Evolutionary conservation across 257 asterid genomes (phyloP).

Genomic region (Solanum chiquidenum): DNA sequence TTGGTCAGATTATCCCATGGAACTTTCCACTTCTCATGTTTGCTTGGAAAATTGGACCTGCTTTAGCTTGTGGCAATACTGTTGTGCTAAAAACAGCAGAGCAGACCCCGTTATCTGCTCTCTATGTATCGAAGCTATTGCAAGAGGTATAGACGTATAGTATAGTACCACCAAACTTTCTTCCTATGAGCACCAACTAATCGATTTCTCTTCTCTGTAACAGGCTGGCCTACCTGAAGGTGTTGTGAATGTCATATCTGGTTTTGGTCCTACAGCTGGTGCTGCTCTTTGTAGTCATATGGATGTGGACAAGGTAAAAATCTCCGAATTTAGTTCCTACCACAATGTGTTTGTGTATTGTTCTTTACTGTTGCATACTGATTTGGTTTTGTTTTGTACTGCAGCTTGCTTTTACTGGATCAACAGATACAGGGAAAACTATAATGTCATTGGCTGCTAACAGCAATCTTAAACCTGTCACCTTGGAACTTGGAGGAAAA

Average conservation of each 20-base stretch:
- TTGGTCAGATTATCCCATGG: not conserved
- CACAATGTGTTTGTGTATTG: not conserved
- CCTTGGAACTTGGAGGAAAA: conserved; percentile 98
- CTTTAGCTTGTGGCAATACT: conserved; percentile 80
- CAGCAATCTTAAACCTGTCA: conserved; percentile 92
- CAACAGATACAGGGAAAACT: conserved; percentile 75
- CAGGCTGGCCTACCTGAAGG: conserved; percentile 98
- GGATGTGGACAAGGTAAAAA: conserved; percentile 92
- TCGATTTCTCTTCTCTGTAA: not conserved
- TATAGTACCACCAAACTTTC: conserved; percentile 19
- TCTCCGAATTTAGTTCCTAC: not conserved
- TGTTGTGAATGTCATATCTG: conserved; percentile 77
- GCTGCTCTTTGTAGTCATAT: conserved; percentile 90
- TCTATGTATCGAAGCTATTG: conserved; percentile 59
- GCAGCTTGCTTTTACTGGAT: conserved; percentile 96
- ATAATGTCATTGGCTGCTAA: conserved; percentile 60
- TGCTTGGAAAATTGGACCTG: conserved; percentile 88
- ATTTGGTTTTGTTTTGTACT: not conserved
- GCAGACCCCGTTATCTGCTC: conserved; percentile 91
- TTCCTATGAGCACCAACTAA: not conserved
- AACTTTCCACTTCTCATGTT: not conserved
- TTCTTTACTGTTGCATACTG: not conserved
- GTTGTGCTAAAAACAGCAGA: conserved; percentile 88
- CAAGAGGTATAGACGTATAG: conserved; percentile 40
- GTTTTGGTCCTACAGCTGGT: conserved; percentile 92